Evolutionary conservation across 2,329 filamentous ascomycete species (phyloP).

Genomic region (Neonectria hederae): DNA sequence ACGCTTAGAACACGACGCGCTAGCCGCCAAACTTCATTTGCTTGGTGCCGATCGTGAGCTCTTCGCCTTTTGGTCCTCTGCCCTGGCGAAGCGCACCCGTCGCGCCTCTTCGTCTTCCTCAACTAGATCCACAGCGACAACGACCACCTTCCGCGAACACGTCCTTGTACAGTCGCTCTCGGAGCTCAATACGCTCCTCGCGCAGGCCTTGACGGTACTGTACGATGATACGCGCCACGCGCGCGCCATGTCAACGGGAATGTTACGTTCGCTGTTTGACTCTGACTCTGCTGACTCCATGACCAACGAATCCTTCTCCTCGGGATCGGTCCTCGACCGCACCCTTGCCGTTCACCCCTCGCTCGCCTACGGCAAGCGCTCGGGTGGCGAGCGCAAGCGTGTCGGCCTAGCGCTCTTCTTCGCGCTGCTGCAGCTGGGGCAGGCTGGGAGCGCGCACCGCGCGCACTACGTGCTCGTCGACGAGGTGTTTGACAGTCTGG

Average conservation of each 20-base stretch:
- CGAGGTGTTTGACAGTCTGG: constrained; percentile 36
- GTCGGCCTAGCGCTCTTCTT: constrained; percentile 37
- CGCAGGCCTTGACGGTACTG: constrained; percentile 24
- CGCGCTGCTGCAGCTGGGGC: constrained; percentile 28
- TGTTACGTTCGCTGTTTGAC: constrained; percentile 31
- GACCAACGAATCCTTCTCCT: background rate
- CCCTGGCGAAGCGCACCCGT: constrained; percentile 22
- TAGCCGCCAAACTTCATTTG: background rate
- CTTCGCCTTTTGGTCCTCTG: constrained; percentile 33
- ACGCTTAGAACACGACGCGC: background rate
- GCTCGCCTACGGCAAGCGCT: constrained; percentile 31
- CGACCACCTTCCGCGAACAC: constrained; percentile 30
- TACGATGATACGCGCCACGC: constrained; percentile 31
- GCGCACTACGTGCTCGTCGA: constrained; percentile 35
- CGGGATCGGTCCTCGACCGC: constrained; percentile 17
- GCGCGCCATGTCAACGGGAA: constrained; percentile 25
- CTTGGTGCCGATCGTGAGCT: constrained; percentile 28
- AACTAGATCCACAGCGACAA: background rate
- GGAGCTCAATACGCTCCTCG: constrained; percentile 30
- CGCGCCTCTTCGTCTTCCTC: constrained; percentile 26
- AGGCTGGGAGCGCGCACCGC: constrained; percentile 29
- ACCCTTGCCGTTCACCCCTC: constrained; percentile 24
- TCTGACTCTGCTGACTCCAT: constrained; percentile 7
- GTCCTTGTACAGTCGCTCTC: constrained; percentile 28
- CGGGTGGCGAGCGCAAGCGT: constrained; percentile 34